Evolutionary conservation across 176 grass and related monocot genomes (phyloP), one percentile per base, ranked within the genome.

Genomic region (Canna indica): DNA sequence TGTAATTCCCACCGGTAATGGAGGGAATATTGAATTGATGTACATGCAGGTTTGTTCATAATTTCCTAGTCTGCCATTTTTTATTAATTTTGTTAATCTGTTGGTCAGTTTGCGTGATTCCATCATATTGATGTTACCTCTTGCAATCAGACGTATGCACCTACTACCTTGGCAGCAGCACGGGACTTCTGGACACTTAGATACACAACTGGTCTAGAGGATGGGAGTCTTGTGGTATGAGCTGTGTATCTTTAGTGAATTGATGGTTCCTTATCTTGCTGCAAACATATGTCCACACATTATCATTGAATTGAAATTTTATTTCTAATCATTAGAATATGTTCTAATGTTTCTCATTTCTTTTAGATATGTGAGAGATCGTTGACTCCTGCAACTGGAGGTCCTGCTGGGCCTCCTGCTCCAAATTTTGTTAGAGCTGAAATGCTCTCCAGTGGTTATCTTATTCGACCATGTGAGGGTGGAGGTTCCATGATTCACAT

Each of bases 401-500:
- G 95, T 41, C 95, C 95, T 44, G 53, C 80, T n/a, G 87, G 95
- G 59, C 95, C 90, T 58, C 82, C 69, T 67, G 70, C 82, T 72
- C 82, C 84, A 0, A 78, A 78, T 84, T 99, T 99, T 75, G 84
- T 85, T 45, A 99, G 95, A 85, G 95, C 90, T 36, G 90, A 90
- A 60, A 82, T 99, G 76, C 84, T 99, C 46, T 85, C 95, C 16
- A 94, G 95, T 78, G 90, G 95, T 58, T 99, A 94, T 85, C 77
- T 99, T 29, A 99, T 99, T 82, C 82, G 90, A 30, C 95, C 95
- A 31, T 99, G 95, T 3, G 95, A 99, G 75, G 95, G 95, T 76
- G 95, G 95, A 54, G 90, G 90, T 39, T 99, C 95, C 20, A 99
- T 99, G 89, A 99, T 99, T 76, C 87, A 94, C 81, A 99, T 99